Conservation (phyloP, 78 protist genomes). For the Andalucia godoyi region DNA sequence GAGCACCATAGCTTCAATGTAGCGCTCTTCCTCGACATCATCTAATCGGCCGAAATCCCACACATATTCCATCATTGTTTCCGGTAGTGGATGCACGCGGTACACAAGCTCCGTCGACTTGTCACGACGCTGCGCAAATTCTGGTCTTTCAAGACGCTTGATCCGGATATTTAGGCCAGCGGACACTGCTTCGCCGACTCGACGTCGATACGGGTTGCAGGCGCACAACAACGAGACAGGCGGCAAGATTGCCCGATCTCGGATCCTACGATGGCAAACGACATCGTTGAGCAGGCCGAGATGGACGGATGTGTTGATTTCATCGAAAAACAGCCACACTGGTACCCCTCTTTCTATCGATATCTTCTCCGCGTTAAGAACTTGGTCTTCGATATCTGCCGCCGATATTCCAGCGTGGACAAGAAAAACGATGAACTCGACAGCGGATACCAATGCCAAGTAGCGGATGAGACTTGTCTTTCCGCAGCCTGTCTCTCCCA, state of each 20-base stretch:
- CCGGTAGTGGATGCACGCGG: conserved; percentile 38
- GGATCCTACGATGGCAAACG: conserved; percentile 4
- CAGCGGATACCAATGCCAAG: background rate
- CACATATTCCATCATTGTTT: conserved; percentile 10
- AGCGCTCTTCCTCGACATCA: conserved; percentile 3
- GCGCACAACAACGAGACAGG: conserved; percentile 28
- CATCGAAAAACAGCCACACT: conserved; percentile 39
- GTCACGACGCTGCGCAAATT: background rate
- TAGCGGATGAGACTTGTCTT: conserved; percentile 23
- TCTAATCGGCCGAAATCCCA: conserved; percentile 41
- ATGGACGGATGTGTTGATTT: conserved; percentile 43
- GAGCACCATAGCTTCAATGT: conserved; percentile 9
- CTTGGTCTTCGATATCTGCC: background rate
- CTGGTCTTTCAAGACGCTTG: too few relatives aligned
- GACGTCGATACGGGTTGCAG: conserved; percentile 52
- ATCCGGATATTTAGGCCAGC: background rate
- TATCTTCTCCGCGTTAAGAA: background rate
- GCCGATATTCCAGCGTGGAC: conserved; percentile 37
- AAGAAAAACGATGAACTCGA: background rate
- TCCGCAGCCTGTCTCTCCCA: conserved; percentile 68
- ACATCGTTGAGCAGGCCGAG: conserved; percentile 32
- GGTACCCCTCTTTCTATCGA: too few relatives aligned
- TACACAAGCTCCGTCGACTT: conserved; percentile 16
- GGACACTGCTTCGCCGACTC: background rate
- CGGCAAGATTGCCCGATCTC: background rate